These are phyloP conservation scores for Beta lomatogona DNA, from an alignment of 179 eudicot species.

Conservation along the genomic window DNA sequence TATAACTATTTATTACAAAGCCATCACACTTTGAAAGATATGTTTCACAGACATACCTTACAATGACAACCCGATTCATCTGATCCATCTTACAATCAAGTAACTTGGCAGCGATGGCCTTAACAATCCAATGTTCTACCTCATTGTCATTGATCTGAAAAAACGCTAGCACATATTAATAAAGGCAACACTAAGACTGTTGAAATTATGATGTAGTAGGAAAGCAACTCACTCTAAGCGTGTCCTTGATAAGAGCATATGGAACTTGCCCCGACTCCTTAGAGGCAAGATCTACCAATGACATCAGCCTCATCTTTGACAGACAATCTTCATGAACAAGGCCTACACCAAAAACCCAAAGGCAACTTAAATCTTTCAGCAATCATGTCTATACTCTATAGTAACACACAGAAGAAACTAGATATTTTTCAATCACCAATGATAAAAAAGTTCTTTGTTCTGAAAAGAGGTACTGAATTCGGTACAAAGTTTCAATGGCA, in stretches of 20 bases:
- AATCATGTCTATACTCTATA: background rate
- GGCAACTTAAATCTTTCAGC: background rate
- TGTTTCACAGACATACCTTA: conserved; percentile 50
- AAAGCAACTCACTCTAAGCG: conserved; percentile 52
- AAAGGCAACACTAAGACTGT: conserved; percentile 7
- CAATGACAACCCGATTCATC: conserved; percentile 75
- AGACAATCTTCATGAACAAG: conserved; percentile 91
- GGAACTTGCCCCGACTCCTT: conserved; percentile 72
- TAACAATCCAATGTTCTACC: conserved; percentile 87
- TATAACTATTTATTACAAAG: background rate
- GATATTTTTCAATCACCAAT: background rate
- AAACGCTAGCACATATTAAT: conserved; percentile 11
- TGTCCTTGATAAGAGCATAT: conserved; percentile 69
- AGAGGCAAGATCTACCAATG: conserved; percentile 79
- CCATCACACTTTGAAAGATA: background rate
- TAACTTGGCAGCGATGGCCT: conserved; percentile 82
- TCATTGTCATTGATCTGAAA: conserved; percentile 74
- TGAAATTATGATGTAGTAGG: background rate
- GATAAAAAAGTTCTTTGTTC: background rate
- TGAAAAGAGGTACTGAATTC: background rate
- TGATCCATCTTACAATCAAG: conserved; percentile 94
- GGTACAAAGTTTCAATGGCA: background rate
- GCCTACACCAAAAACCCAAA: conserved; percentile 40
- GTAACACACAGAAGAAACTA: background rate
- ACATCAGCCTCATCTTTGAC: conserved; percentile 85